Percentiles rank a stretch among this genome's conserved stretches.
phyloP scores from a whole-genome alignment of 108 stramenopile species.

The Cyclotella choctawhatcheeana region DNA sequence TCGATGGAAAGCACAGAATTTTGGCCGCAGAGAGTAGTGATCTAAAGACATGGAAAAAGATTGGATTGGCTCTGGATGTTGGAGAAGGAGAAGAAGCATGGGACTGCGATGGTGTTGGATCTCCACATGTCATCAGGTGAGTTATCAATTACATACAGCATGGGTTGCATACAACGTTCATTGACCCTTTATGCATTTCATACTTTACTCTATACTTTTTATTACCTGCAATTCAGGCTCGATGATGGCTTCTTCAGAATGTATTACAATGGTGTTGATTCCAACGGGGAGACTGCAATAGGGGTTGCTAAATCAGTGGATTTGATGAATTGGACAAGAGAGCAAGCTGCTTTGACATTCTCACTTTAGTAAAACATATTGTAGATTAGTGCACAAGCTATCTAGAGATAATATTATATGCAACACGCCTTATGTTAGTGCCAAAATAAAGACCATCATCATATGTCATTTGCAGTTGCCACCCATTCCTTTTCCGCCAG shows the following conservation, averaged over 20 bases:
- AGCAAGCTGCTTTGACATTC: slow-evolving; percentile 40
- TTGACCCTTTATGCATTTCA: not conserved
- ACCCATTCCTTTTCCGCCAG: slow-evolving; percentile 39
- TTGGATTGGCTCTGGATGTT: slow-evolving; percentile 75
- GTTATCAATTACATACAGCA: too few species aligned
- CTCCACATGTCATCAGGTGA: slow-evolving; percentile 78
- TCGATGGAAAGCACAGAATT: slow-evolving; percentile 77
- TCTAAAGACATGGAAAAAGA: slow-evolving; percentile 72
- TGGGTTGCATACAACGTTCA: too few species aligned
- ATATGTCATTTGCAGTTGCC: not conserved
- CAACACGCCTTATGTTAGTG: too few species aligned
- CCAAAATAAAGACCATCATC: not conserved
- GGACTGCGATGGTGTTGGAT: slow-evolving; percentile 82
- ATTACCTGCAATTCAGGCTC: slow-evolving; percentile 27
- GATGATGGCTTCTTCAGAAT: slow-evolving; percentile 89
- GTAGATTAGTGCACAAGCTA: not conserved
- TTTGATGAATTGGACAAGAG: slow-evolving; percentile 39
- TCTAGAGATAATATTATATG: too few species aligned
- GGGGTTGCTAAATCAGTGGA: slow-evolving; percentile 70
- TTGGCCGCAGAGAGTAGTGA: slow-evolving; percentile 75
- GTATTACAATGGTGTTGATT: slow-evolving; percentile 89
- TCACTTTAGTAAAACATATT: slow-evolving; percentile 29
- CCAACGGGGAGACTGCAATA: slow-evolving; percentile 75
- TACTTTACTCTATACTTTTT: not conserved
- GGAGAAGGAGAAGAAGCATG: slow-evolving; percentile 67